Evolutionary conservation across 2,329 filamentous ascomycete species (phyloP), one percentile per base, ranked within the genome.

Genomic region (Verticillium nonalfalfae): DNA sequence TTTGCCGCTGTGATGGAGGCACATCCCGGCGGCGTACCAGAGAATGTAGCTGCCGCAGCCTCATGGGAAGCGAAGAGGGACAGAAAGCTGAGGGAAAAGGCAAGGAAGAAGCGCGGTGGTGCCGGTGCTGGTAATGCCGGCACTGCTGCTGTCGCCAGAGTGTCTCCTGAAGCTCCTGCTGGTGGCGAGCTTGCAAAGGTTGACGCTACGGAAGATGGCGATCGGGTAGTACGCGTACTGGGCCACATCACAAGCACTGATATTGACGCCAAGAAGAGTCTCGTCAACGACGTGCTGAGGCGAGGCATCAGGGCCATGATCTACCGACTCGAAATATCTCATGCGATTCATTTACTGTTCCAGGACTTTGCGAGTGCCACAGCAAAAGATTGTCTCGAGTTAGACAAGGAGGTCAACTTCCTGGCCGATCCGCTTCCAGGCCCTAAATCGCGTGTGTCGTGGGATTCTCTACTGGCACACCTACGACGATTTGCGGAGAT

Each of bases 251-350:
- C 3, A 3, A 54, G n/a, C 4, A 55, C 52, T 18, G 57, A 62
- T 38, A 63, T 60, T n/a, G 59, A 60, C 26, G 63, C 56, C 11
- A 63, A 65, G 18, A 61, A 59, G 40, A 31, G 33, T 7, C 6
- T 63, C 14, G 39, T 58, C 31, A 62, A 60, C 13, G 63, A 63
- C 13, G 59, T 61, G 2, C 56, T 63, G 31, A 40, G 61, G 39
- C 59, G 60, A 13, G 38, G 56, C 1, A 35, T 60, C 10, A 35
- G 35, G 1, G 35, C 18, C 1, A 26, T 38, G 15, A 21, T 59
- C 15, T 59, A 52, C 58, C 11, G 31, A 4, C 11, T 54, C n/a
- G 58, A 59, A 14, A 50, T 45, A 18, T n/a, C 35, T 3, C 15
- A 56, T 34, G 26, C 26, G 14, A 14, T 31, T 7, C 36, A 21